Conservation (phyloP, 1,284 basidiomycete species). For the Microbotryum intermedium region DNA sequence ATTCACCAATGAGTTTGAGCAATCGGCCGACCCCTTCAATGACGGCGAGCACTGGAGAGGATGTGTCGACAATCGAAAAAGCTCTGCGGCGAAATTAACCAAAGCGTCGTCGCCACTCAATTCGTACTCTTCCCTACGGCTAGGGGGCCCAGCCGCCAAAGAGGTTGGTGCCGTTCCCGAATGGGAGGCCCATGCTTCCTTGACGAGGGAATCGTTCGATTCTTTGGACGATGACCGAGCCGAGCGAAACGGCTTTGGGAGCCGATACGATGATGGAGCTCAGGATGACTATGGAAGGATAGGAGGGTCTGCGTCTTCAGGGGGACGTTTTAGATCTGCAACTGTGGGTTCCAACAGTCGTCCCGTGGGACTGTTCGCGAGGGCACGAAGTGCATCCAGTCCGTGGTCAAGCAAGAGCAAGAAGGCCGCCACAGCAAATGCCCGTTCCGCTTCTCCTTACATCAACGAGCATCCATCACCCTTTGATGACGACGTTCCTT, state of each 20-base stretch:
- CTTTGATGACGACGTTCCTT: background rate
- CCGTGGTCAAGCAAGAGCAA: no score
- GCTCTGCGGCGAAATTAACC: no score
- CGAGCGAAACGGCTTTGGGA: background rate
- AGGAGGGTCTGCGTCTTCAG: no score
- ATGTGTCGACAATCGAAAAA: no score
- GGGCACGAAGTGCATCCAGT: background rate
- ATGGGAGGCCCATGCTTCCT: background rate
- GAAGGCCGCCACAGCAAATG: no score
- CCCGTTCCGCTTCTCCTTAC: background rate
- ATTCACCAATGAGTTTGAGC: constrained; percentile 2
- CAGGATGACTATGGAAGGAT: background rate
- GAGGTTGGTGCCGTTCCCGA: background rate
- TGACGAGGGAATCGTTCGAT: constrained; percentile 14
- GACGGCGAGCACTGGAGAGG: background rate
- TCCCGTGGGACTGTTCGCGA: background rate
- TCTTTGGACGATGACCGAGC: constrained; percentile 7
- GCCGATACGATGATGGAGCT: background rate
- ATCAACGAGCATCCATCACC: constrained; percentile 1
- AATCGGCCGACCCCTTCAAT: background rate
- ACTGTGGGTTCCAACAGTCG: background rate
- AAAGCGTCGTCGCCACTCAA: no score
- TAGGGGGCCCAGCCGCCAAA: no score
- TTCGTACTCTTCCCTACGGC: no score
- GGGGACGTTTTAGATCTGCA: background rate